Conservation (phyloP, 2,329 filamentous ascomycete species). For the Colletotrichum magnum region DNA sequence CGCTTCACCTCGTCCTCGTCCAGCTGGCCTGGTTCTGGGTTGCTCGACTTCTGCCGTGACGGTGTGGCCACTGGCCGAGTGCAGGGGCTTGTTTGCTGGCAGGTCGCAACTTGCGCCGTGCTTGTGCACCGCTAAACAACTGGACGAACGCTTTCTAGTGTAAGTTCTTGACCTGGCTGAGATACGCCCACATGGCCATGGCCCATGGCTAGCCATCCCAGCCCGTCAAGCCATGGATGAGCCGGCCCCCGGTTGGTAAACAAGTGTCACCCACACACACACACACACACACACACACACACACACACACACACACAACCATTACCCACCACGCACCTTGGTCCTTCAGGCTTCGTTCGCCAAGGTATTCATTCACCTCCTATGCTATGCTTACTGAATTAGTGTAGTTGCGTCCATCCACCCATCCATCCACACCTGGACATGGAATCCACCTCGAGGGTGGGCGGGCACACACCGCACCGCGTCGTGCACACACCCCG, state of each 20-base stretch:
- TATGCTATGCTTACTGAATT: slow-evolving; percentile 15
- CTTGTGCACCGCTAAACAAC: slow-evolving; percentile 10
- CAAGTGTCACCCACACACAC: slow-evolving; percentile 34
- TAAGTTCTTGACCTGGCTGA: slow-evolving; percentile 12
- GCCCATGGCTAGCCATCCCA: neutral
- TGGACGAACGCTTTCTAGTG: neutral
- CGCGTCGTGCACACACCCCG: slow-evolving; percentile 37
- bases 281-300: slow-evolving; percentile 15
- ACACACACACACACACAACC: slow-evolving; percentile 4
- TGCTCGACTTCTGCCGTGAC: slow-evolving; percentile 14
- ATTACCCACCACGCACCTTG: too few relatives aligned
- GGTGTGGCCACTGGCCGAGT: slow-evolving; percentile 13
- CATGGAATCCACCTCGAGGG: slow-evolving; percentile 23
- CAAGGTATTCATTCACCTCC: neutral
- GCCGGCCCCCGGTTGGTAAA: slow-evolving; percentile 24
- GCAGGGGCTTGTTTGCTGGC: slow-evolving; percentile 26
- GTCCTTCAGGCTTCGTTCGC: too few relatives aligned
- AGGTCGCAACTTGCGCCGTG: slow-evolving; percentile 11
- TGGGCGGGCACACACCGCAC: slow-evolving; percentile 39
- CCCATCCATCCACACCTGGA: slow-evolving; percentile 20
- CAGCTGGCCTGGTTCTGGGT: slow-evolving; percentile 14
- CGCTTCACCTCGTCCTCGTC: neutral
- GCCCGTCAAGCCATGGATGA: slow-evolving; percentile 12
- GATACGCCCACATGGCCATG: slow-evolving; percentile 14
- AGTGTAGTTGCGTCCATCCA: slow-evolving; percentile 8